Conservation (phyloP, 257 asterid genomes). For the Fraxinus americana region DNA sequence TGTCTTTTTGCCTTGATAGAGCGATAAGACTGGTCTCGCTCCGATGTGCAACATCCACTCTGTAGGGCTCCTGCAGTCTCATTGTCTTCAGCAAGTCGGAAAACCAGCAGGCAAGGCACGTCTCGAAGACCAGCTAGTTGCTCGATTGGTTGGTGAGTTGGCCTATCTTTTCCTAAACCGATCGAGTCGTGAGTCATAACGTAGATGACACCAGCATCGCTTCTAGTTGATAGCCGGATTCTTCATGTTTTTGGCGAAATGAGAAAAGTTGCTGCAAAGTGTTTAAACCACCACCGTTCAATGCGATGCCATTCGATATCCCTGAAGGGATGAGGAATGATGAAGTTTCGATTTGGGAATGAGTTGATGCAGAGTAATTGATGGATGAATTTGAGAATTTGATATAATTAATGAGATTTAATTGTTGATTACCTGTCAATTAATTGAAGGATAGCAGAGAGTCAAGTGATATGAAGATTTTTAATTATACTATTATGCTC, state of each 20-base stretch:
- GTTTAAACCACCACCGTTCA: conserved; percentile 52
- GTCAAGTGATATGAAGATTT: too few species aligned
- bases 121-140: conserved; percentile 57
- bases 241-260: conserved; percentile 58
- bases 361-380: too few species aligned
- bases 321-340: too few species aligned
- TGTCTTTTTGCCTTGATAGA: conserved; percentile 50
- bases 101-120: conserved; percentile 45
- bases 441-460: too few species aligned
- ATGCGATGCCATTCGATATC: conserved; percentile 24
- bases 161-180: conserved; percentile 58
- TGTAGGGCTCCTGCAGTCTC: conserved; percentile 58
- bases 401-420: too few species aligned
- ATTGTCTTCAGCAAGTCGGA: conserved; percentile 59
- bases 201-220: conserved; percentile 55
- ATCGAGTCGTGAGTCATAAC: conserved; percentile 59
- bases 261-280: conserved; percentile 56
- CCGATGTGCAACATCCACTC: conserved; percentile 39
- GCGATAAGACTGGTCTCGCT: conserved; percentile 41
- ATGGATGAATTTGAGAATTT: too few species aligned
- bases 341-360: too few species aligned
- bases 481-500: too few species aligned
- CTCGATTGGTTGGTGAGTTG: conserved; percentile 63
- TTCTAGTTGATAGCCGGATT: conserved; percentile 49
- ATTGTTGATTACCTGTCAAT: too few species aligned